Evolutionary conservation across 805 yeast species (phyloP), one percentile per base, ranked within the genome.

Genomic region (Yarrowia keelungensis): DNA sequence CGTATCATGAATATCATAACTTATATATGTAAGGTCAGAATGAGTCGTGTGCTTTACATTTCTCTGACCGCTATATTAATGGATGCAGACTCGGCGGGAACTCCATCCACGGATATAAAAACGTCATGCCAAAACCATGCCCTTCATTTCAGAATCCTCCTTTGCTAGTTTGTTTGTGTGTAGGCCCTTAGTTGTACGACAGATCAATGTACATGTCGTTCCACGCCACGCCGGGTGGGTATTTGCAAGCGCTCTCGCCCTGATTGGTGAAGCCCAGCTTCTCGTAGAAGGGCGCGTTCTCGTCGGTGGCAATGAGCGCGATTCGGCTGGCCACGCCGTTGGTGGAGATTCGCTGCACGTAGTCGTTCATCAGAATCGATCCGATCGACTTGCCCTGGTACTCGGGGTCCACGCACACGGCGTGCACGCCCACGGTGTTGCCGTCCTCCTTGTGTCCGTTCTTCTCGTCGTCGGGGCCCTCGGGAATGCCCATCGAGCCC

Each of bases 381-480:
- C 97, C 98, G 70, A 95, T 81, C 75, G 90, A 91, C 78, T 87
- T 85, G 70, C 93, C 91, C 76, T 89, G 91, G 83, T 87, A 91
- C 47, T 87, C 86, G 26, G 92, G 90, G 73, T 87, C 87, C 36
- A 95, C 86, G 2, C 87, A 93, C 32, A 94, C 80, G 4, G 95
- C 87, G 77, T 95, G 98, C 61, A 94, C 83, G 3, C 93, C 97
- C 69, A 94, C 86, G 49, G 83, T 81, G 58, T 86, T 80, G 36
- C 97, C 91, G 14, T 84, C 81, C 76, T 94, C 98, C 70, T 84
- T 81, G 77, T 94, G 97, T 7, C 95, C 96, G 26, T 76, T 72
- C 42, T 70, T 67, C 19, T 71, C 73, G 19, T 69, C 54, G 54
- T 71, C 76, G n/a, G 72, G 69, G 26, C 79, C 80, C 16, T 38